Percentiles rank a stretch among this genome's conserved stretches.
phyloP scores from a whole-genome alignment of 768 basidiomycete species.

The Hemileccinum impolitum region DNA sequence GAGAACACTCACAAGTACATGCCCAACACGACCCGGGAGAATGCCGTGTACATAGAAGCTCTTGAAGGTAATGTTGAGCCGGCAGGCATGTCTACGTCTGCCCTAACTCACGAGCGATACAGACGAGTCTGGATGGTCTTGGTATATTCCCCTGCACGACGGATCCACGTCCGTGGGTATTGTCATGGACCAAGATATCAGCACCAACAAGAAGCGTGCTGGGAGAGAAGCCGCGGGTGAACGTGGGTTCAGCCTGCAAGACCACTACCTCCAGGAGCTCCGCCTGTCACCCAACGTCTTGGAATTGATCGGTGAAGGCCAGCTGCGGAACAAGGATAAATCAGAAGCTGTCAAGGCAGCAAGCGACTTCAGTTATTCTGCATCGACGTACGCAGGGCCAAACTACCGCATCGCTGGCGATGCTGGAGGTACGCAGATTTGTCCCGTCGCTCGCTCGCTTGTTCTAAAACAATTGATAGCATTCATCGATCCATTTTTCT shows the following conservation, averaged over 20 bases:
- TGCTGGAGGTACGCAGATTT: neutral
- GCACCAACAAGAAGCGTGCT: constrained; percentile 1
- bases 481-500: constrained; percentile 1
- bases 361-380: constrained; percentile 2
- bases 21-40: neutral
- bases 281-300: neutral
- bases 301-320: neutral
- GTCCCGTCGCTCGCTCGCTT: no score
- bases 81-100: no score
- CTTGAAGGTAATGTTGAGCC: no score
- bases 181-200: constrained; percentile 1
- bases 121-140: no score
- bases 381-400: neutral
- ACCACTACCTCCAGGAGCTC: neutral
- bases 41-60: no score
- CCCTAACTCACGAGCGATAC: no score
- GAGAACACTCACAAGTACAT: neutral
- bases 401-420: neutral
- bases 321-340: neutral
- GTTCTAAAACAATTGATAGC: neutral
- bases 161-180: neutral
- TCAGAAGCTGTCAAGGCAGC: neutral
- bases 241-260: neutral
- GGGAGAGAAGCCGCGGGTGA: constrained; percentile 1
- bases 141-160: no score